Base-by-base conservation (phyloP, 371 early-diverging fungal species). In the Vairimorpha necatrix region DNA sequence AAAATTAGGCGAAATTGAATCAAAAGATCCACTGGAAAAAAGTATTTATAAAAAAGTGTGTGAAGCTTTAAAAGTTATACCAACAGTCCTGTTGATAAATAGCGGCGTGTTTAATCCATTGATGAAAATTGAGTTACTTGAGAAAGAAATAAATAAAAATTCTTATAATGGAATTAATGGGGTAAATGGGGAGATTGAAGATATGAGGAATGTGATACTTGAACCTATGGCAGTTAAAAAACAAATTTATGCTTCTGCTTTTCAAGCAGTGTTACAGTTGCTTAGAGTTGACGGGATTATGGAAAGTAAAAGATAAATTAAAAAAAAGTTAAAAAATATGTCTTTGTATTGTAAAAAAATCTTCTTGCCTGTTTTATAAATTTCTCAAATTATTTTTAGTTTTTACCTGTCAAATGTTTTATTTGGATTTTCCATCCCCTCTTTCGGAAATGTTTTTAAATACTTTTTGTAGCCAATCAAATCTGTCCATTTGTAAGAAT, bases 141-240 rank as follows among this genome's bases (percentile, higher is more conserved):
- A 94, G 67, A 92, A 94, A 82, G 92, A 95, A 86, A 95, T 95
- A 78, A 91, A 92, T n/a, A 91, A 91, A 47, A 77, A 84, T 56
- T 33, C 34, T 20, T 88, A 90, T 60, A 93, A 90, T 88, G 97
- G 97, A 77, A 91, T 96, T 74, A 92, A 98, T 84, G 99, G 99
- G 53, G 89, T 89, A 76, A 89, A 89, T 68, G 98, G 98, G 77
- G 90, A 89, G 79, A 88, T 95, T 42, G 95, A 90, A 20, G 96
- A 96, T 84, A 95, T 96, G 93, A 68, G 67, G 28, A 92, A 93
- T 77, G 92, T 96, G 71, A 88, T 99, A 75, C 93, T 96, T 93
- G 99, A 99, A 86, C 96, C 98, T n/a, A 88, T 90, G 72, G 92
- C 94, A 18, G 98, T 99, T 77, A 99, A 99, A 88, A 89, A 91